phyloP scores from a whole-genome alignment of 2,329 filamentous ascomycete species.

The Venturia pyrina region DNA sequence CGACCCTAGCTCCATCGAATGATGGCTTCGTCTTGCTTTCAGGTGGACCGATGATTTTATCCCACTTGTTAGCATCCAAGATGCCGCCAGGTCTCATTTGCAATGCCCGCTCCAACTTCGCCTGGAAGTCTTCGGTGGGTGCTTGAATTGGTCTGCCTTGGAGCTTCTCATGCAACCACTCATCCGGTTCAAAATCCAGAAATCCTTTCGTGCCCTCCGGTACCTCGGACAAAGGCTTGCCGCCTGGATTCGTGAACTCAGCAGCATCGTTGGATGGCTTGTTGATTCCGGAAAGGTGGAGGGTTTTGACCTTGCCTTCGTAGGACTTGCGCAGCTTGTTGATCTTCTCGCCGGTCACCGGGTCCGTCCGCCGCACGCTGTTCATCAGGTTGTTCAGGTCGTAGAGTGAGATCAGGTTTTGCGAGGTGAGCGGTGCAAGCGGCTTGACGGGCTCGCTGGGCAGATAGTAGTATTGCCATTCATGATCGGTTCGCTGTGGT shows the following conservation, averaged over 20 bases:
- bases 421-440: slow-evolving; percentile 45
- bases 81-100: slow-evolving; percentile 34
- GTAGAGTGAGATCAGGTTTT: slow-evolving; percentile 52
- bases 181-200: background rate
- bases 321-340: slow-evolving; percentile 51
- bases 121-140: slow-evolving; percentile 14
- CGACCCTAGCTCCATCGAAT: background rate
- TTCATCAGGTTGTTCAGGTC: slow-evolving; percentile 44
- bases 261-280: slow-evolving; percentile 34
- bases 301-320: slow-evolving; percentile 41
- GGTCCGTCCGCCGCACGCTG: slow-evolving; percentile 50
- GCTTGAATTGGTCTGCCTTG: slow-evolving; percentile 16
- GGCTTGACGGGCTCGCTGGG: slow-evolving; percentile 26
- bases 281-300: slow-evolving; percentile 39
- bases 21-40: slow-evolving; percentile 30
- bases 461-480: slow-evolving; percentile 20
- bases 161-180: slow-evolving; percentile 16
- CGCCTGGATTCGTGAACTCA: slow-evolving; percentile 17
- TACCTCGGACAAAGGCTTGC: background rate
- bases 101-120: slow-evolving; percentile 29
- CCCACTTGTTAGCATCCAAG: slow-evolving; percentile 32
- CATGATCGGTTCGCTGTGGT: slow-evolving; percentile 14
- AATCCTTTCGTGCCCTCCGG: background rate
- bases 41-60: slow-evolving; percentile 30
- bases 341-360: slow-evolving; percentile 54